Evolutionary conservation across 2,329 filamentous ascomycete species (phyloP).

Genomic region (Botrytis porri): DNA sequence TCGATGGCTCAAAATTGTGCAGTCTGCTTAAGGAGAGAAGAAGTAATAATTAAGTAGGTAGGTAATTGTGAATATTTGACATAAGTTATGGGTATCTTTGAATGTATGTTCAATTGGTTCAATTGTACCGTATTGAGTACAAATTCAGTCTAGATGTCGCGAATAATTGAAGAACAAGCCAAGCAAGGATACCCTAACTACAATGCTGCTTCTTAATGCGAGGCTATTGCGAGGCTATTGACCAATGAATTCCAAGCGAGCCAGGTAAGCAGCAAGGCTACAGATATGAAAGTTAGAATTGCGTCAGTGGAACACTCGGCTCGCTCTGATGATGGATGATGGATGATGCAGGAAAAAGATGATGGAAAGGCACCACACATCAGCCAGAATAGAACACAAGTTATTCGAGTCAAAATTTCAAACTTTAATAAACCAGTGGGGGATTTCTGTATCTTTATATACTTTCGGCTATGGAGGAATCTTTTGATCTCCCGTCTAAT

Average conservation of each 20-base stretch:
- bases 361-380: background rate
- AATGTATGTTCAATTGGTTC: background rate
- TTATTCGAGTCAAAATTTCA: background rate
- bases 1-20: background rate
- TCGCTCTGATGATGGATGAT: constrained; percentile 20
- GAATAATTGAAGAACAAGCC: background rate
- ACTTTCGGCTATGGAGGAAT: constrained; percentile 24
- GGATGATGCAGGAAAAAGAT: constrained; percentile 18
- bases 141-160: constrained; percentile 4
- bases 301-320: constrained; percentile 26
- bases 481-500: constrained; percentile 28
- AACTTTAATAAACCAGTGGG: background rate
- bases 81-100: background rate
- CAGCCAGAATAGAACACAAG: background rate
- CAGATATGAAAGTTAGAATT: constrained; percentile 19
- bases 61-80: background rate
- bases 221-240: constrained; percentile 12
- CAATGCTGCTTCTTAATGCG: background rate
- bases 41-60: background rate
- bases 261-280: background rate
- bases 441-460: constrained; percentile 29
- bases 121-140: background rate
- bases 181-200: background rate
- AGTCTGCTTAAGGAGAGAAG: background rate
- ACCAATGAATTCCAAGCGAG: background rate